These are phyloP conservation scores for Penicillium sp. DNA, from an alignment of 2,329 filamentous ascomycete species.

Conservation along the genomic window DNA sequence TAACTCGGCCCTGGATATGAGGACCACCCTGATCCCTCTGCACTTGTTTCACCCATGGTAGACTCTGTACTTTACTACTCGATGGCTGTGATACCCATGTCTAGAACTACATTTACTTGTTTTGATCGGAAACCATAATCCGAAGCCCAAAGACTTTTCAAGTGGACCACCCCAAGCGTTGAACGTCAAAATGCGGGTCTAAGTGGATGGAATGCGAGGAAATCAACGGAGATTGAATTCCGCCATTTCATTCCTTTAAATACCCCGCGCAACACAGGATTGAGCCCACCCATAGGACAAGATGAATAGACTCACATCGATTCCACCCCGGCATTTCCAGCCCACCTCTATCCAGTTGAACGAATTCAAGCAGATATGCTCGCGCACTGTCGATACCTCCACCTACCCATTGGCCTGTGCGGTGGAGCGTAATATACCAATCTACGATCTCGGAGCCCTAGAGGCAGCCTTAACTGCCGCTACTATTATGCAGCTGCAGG, in stretches of 20 bases:
- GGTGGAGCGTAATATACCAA: slow-evolving; percentile 54
- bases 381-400: slow-evolving; percentile 34
- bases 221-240: slow-evolving; percentile 19
- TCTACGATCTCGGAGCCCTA: slow-evolving; percentile 52
- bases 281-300: neutral
- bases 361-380: slow-evolving; percentile 48
- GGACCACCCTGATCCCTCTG: neutral
- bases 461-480: slow-evolving; percentile 29
- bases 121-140: slow-evolving; percentile 15
- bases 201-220: slow-evolving; percentile 13
- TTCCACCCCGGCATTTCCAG: slow-evolving; percentile 26
- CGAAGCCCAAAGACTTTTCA: neutral
- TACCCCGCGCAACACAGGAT: neutral
- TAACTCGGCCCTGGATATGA: slow-evolving; percentile 4
- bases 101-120: slow-evolving; percentile 12
- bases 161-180: neutral
- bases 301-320: slow-evolving; percentile 7
- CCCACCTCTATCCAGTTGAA: slow-evolving; percentile 30
- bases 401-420: slow-evolving; percentile 51
- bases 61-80: slow-evolving; percentile 28
- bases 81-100: slow-evolving; percentile 28
- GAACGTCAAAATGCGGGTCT: slow-evolving; percentile 7
- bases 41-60: slow-evolving; percentile 21
- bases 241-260: slow-evolving; percentile 14
- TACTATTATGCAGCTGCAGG: slow-evolving; percentile 49